Evolutionary conservation across 1,139 yeast genomes (phyloP).

Genomic region (Zygosaccharomyces sapae): DNA sequence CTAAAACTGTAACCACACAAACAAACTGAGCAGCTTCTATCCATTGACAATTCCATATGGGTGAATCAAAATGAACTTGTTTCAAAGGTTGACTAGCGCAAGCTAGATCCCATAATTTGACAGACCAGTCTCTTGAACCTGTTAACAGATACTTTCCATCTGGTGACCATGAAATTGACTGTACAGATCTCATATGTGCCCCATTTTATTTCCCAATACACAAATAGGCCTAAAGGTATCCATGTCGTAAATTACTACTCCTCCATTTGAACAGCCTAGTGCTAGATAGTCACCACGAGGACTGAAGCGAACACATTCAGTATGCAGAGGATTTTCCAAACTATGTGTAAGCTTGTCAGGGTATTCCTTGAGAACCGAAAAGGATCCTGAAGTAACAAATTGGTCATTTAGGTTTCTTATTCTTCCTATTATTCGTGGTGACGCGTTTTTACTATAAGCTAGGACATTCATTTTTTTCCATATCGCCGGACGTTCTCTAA

Average conservation of each 20-base stretch:
- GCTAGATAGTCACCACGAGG: slow-evolving; percentile 84
- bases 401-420: slow-evolving; percentile 40
- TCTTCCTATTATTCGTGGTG: background rate
- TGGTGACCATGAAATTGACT: slow-evolving; percentile 72
- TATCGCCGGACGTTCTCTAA: background rate
- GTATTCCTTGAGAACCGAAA: slow-evolving; percentile 85
- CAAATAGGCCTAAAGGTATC: slow-evolving; percentile 46
- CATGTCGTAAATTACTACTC: slow-evolving; percentile 72
- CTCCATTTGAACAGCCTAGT: slow-evolving; percentile 76
- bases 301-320: slow-evolving; percentile 70
- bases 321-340: slow-evolving; percentile 55
- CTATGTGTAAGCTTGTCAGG: slow-evolving; percentile 79
- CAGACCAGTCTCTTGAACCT: slow-evolving; percentile 81
- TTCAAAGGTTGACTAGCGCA: slow-evolving; percentile 56
- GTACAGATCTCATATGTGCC: slow-evolving; percentile 71
- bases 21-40: slow-evolving; percentile 13
- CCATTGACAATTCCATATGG: slow-evolving; percentile 37
- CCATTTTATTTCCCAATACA: slow-evolving; percentile 43
- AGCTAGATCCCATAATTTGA: slow-evolving; percentile 74
- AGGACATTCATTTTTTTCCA: slow-evolving; percentile 8
- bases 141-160: slow-evolving; percentile 70
- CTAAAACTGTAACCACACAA: slow-evolving; percentile 36
- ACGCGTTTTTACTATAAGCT: slow-evolving; percentile 9
- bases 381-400: slow-evolving; percentile 88
- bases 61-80: slow-evolving; percentile 64